A percentile compares a stretch with the other conserved stretches of the same genome.
phyloP scores from a whole-genome alignment of 179 eudicot species.

The Silene coronaria region DNA sequence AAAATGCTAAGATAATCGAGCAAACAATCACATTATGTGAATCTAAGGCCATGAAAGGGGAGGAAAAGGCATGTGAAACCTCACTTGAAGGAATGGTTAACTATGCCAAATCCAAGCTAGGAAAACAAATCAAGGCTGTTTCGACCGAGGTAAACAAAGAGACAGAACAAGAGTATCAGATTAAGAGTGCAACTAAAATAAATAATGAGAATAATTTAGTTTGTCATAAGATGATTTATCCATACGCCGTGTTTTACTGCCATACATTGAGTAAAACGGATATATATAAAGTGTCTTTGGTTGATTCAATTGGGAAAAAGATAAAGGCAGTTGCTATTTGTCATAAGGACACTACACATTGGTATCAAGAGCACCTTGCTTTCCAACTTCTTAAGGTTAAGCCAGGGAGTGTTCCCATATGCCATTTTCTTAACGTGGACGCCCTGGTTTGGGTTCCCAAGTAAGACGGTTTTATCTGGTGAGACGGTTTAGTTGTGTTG shows the following conservation, averaged over 20 bases:
- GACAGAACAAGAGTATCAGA: constrained; percentile 1
- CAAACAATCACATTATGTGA: constrained; percentile 15
- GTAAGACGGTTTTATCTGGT: neutral
- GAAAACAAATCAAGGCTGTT: constrained; percentile 27
- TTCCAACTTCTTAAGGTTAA: constrained; percentile 7
- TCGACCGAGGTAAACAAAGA: constrained; percentile 33
- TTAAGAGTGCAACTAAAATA: constrained; percentile 6
- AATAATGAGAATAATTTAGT: neutral
- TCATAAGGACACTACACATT: constrained; percentile 7
- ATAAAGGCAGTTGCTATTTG: constrained; percentile 5
- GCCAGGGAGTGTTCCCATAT: constrained; percentile 2
- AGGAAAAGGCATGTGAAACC: constrained; percentile 34
- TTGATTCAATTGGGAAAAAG: constrained; percentile 5
- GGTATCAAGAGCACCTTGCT: neutral
- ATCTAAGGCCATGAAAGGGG: neutral
- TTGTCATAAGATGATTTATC: constrained; percentile 15
- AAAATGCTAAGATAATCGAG: constrained; percentile 13
- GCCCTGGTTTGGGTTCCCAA: constrained; percentile 14
- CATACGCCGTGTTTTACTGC: constrained; percentile 17
- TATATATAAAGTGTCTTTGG: neutral
- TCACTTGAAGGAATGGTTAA: constrained; percentile 62
- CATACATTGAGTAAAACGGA: constrained; percentile 4
- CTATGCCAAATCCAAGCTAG: constrained; percentile 23
- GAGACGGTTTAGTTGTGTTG: no score
- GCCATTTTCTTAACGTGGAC: neutral